Evolutionary conservation across 495 filamentous ascomycete genomes (phyloP).

Genomic region (Penicillium verhagenii): DNA sequence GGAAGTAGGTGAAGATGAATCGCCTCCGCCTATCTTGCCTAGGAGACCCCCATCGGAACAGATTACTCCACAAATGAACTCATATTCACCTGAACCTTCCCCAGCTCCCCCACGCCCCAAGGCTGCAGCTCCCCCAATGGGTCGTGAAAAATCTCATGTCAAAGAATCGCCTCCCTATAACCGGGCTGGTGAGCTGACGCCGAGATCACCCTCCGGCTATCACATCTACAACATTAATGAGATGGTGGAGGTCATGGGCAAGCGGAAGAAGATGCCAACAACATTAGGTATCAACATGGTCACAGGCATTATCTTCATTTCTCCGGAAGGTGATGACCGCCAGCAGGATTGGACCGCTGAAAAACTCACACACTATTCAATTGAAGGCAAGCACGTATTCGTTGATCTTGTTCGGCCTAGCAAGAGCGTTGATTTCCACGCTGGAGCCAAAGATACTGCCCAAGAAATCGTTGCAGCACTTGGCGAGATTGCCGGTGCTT

Average conservation of each 20-base stretch:
- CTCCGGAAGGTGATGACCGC: slow-evolving; percentile 84
- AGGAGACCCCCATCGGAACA: slow-evolving; percentile 63
- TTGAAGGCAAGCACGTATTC: slow-evolving; percentile 98
- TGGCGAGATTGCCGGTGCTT: slow-evolving; percentile 84
- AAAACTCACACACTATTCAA: slow-evolving; percentile 89
- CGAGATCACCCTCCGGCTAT: slow-evolving; percentile 71
- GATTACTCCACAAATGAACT: slow-evolving; percentile 49
- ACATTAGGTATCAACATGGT: slow-evolving; percentile 85
- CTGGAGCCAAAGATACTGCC: slow-evolving; percentile 94
- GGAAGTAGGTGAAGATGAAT: slow-evolving; percentile 59
- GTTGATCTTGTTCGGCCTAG: slow-evolving; percentile 87
- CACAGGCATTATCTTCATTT: slow-evolving; percentile 85
- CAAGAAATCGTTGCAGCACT: slow-evolving; percentile 86
- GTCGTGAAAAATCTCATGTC: slow-evolving; percentile 35
- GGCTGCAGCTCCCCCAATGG: slow-evolving; percentile 22
- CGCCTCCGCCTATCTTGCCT: slow-evolving; percentile 63
- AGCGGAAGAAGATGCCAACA: slow-evolving; percentile 96
- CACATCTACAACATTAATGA: slow-evolving; percentile 96
- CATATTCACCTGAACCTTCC: slow-evolving; percentile 43
- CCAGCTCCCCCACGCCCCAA: slow-evolving; percentile 26
- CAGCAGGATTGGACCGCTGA: slow-evolving; percentile 92
- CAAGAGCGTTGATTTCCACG: slow-evolving; percentile 94
- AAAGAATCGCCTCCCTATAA: slow-evolving; percentile 60
- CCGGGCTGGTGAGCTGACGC: slow-evolving; percentile 44
- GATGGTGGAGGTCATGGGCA: slow-evolving; percentile 90